Conservation (phyloP, 2,329 filamentous ascomycete genomes). For the Ascochyta fabae region DNA sequence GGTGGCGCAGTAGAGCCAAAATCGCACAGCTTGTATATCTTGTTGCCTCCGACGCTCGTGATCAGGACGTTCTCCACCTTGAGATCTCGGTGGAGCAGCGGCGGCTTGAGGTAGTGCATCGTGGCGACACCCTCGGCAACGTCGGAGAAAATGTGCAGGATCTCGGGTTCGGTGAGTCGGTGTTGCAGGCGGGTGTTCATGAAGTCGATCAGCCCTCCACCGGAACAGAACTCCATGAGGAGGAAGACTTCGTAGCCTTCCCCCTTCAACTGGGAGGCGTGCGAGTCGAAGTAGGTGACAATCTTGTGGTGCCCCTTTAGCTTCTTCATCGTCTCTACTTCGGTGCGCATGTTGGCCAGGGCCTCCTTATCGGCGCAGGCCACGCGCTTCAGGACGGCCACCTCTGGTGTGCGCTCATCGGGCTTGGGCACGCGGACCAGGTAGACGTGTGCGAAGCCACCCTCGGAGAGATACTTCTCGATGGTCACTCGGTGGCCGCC, state of each 20-base stretch:
- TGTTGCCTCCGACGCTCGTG: constrained; percentile 67
- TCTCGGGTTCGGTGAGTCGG: constrained; percentile 94
- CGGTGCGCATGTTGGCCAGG: constrained; percentile 92
- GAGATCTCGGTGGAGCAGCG: constrained; percentile 88
- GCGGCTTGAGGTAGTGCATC: constrained; percentile 98
- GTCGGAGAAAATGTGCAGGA: constrained; percentile 94
- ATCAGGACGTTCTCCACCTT: constrained; percentile 99
- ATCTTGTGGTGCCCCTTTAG: constrained; percentile 95
- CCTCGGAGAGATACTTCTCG: constrained; percentile 96
- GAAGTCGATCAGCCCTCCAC: constrained; percentile 96
- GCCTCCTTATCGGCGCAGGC: constrained; percentile 96
- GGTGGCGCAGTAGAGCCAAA: constrained; percentile 92
- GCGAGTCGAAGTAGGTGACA: constrained; percentile 97
- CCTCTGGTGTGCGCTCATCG: constrained; percentile 77
- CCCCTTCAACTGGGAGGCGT: constrained; percentile 89
- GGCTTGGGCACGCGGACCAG: constrained; percentile 81
- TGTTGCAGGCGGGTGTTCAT: constrained; percentile 99
- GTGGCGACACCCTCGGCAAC: constrained; percentile 95
- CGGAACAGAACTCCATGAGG: constrained; percentile 96
- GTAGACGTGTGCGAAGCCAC: constrained; percentile 98
- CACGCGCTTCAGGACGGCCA: constrained; percentile 90
- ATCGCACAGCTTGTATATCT: constrained; percentile 94
- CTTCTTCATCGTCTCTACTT: constrained; percentile 99
- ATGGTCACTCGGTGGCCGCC: constrained; percentile 92
- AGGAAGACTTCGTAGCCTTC: constrained; percentile 98